Evolutionary conservation across 2,329 filamentous ascomycete species (phyloP).

Genomic region (Pseudocercospora macadamiae): DNA sequence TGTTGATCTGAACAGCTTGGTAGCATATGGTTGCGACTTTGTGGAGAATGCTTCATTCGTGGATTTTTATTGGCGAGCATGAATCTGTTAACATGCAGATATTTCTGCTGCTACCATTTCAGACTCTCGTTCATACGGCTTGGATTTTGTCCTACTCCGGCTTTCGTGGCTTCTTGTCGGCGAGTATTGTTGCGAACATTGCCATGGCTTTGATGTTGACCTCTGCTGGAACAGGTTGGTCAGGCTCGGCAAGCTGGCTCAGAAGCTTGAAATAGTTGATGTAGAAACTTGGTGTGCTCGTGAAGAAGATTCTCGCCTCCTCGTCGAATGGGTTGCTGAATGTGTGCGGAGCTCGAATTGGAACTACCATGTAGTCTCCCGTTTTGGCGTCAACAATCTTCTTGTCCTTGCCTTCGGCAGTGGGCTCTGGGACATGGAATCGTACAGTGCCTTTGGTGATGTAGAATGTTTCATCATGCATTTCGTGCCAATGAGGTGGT

Average conservation of each 20-base stretch:
- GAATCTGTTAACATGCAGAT: no score
- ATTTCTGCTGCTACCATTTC: no score
- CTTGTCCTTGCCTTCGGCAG: conserved; percentile 37
- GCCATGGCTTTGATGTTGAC: conserved; percentile 55
- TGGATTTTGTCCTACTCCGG: no score
- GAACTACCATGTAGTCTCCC: conserved; percentile 60
- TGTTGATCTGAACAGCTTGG: no score
- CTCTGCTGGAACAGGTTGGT: conserved; percentile 52
- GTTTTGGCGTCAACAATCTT: conserved; percentile 51
- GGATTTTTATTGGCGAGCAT: no score
- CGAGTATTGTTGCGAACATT: conserved; percentile 54
- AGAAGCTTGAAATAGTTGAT: conserved; percentile 62
- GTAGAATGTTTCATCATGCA: conserved; percentile 63
- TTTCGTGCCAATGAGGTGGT: conserved; percentile 58
- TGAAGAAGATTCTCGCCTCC: conserved; percentile 61
- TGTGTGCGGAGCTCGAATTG: conserved; percentile 58
- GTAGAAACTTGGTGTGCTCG: conserved; percentile 60
- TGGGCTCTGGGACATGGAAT: conserved; percentile 50
- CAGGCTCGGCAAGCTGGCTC: conserved; percentile 48
- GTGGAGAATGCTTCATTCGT: no score
- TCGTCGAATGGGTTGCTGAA: conserved; percentile 60
- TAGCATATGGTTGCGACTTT: no score
- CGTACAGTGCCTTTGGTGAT: conserved; percentile 56
- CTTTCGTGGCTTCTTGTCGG: conserved; percentile 43
- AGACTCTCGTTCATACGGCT: no score